phyloP scores from a whole-genome alignment of 2,329 filamentous ascomycete species.

The Madurella fahalii region DNA sequence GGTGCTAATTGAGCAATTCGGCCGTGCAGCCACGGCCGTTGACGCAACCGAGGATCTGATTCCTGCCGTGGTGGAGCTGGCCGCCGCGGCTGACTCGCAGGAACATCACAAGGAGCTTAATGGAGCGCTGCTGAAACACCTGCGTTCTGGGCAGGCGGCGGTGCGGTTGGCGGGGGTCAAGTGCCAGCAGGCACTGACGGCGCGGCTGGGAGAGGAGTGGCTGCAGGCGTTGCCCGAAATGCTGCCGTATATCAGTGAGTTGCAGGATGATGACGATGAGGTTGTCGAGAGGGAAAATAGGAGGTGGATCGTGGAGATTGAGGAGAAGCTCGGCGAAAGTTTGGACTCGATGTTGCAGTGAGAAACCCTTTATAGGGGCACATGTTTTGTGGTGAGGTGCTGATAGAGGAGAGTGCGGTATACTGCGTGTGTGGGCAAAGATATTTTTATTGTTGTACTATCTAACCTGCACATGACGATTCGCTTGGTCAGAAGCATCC shows the following conservation, averaged over 20 bases:
- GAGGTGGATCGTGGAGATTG: slow-evolving; percentile 86
- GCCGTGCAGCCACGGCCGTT: slow-evolving; percentile 40
- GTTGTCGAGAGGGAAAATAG: slow-evolving; percentile 84
- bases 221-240: slow-evolving; percentile 87
- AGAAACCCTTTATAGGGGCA: not conserved
- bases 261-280: slow-evolving; percentile 96
- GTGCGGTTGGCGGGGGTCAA: slow-evolving; percentile 79
- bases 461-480: too few relatives aligned
- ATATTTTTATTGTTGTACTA: too few relatives aligned
- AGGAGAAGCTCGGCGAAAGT: slow-evolving; percentile 83
- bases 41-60: slow-evolving; percentile 54
- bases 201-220: slow-evolving; percentile 88
- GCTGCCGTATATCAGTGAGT: slow-evolving; percentile 90
- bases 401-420: too few relatives aligned
- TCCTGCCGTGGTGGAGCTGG: slow-evolving; percentile 74
- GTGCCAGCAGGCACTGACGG: slow-evolving; percentile 75
- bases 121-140: slow-evolving; percentile 67
- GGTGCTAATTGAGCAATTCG: slow-evolving; percentile 65
- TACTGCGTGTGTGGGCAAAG: too few relatives aligned
- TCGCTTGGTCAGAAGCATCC: too few relatives aligned
- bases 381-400: too few relatives aligned
- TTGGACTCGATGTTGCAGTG: slow-evolving; percentile 89
- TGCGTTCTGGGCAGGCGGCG: slow-evolving; percentile 66
- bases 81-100: slow-evolving; percentile 73
- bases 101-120: slow-evolving; percentile 93